Conservation (phyloP, 805 yeast genomes). For the Yamadazyma phyllophila region DNA sequence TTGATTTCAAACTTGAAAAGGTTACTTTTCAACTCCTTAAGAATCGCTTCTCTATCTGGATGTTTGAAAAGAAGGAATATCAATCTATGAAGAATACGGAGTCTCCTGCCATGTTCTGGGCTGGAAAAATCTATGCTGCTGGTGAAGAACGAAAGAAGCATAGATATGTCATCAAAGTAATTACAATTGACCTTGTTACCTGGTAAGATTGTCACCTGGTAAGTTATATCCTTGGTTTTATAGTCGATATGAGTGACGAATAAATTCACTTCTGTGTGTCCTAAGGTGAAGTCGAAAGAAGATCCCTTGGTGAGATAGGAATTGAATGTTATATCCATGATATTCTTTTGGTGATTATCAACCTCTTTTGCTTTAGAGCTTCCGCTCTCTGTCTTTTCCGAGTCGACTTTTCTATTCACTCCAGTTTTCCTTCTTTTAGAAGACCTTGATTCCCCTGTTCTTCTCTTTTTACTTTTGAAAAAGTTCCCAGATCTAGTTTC, state of each 20-base stretch:
- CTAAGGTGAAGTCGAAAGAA: conserved; percentile 14
- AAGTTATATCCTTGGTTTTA: conserved; percentile 3
- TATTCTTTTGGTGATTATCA: conserved; percentile 3
- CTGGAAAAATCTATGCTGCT: neutral
- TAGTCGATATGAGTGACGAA: conserved; percentile 22
- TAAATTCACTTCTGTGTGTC: conserved; percentile 15
- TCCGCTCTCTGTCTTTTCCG: neutral
- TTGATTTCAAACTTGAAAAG: conserved; percentile 16
- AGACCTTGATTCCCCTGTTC: conserved; percentile 23
- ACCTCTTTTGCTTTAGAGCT: conserved; percentile 13
- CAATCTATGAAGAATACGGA: conserved; percentile 2
- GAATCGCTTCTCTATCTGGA: conserved; percentile 4
- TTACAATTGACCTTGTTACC: neutral
- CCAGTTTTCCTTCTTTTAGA: conserved; percentile 12
- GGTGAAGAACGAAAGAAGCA: conserved; percentile 1
- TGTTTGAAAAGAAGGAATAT: neutral
- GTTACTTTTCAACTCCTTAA: conserved; percentile 5
- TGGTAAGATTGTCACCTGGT: conserved; percentile 8
- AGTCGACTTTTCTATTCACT: neutral
- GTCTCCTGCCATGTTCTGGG: conserved; percentile 1
- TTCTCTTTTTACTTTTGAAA: conserved; percentile 5
- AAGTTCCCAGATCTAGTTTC: neutral
- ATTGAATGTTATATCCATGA: conserved; percentile 15
- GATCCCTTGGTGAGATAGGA: conserved; percentile 26
- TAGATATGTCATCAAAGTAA: conserved; percentile 3